Evolutionary conservation across 495 filamentous ascomycete genomes (phyloP).

Genomic region (Aspergillus bertholletiae): DNA sequence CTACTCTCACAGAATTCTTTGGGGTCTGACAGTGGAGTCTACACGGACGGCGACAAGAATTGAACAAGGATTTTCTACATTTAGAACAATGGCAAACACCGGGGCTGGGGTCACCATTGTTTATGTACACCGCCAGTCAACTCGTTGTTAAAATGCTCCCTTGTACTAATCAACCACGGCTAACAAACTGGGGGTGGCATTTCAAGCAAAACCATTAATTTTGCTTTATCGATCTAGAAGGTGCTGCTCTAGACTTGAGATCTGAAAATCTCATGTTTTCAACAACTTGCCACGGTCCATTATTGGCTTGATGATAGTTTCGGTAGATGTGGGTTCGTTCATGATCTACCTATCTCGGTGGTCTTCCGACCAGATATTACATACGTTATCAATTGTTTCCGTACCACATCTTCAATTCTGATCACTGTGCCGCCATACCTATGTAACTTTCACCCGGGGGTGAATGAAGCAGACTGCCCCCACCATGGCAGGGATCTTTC

Average conservation of each 20-base stretch:
- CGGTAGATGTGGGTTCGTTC: neutral
- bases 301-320: neutral
- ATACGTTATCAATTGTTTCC: neutral
- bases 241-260: neutral
- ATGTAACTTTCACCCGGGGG: neutral
- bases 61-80: neutral
- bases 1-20: slow-evolving; percentile 12
- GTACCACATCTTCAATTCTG: neutral
- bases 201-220: neutral
- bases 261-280: neutral
- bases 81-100: neutral
- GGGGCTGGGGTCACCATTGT: neutral
- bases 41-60: neutral
- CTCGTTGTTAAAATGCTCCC: neutral
- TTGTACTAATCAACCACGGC: neutral
- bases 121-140: neutral
- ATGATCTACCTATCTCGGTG: neutral
- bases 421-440: neutral
- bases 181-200: neutral
- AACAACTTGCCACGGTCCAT: neutral
- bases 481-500: too few relatives aligned
- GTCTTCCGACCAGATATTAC: neutral
- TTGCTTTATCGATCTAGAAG: neutral
- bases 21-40: neutral
- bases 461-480: neutral